phyloP scores from a whole-genome alignment of 73 alveolate species.

The Paramecium primaurelia region DNA sequence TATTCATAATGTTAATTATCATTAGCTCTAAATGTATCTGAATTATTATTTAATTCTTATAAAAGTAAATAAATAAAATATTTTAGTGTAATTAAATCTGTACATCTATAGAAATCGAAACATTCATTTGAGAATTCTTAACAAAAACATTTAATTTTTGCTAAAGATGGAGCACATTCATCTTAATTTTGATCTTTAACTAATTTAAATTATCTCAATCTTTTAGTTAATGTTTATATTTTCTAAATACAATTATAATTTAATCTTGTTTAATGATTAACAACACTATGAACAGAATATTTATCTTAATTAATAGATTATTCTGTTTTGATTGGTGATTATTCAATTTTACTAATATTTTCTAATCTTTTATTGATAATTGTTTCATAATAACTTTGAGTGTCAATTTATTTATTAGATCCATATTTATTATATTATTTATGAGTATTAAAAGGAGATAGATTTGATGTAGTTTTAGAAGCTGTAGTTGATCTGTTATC shows the following conservation, averaged over 20 bases:
- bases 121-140: conserved; percentile 13
- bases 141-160: conserved; percentile 31
- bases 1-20: not conserved
- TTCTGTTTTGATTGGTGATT: not conserved
- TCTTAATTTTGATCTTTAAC: conserved; percentile 29
- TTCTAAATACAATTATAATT: not conserved
- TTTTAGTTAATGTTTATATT: not conserved
- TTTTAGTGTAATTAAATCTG: conserved; percentile 1
- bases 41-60: not conserved
- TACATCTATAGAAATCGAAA: conserved; percentile 41
- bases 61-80: conserved; percentile 2
- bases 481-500: conserved; percentile 40
- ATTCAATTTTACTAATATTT: not conserved
- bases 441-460: not conserved
- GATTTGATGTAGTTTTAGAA: not conserved
- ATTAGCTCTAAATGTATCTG: not conserved
- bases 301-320: not conserved
- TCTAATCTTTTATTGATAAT: conserved; percentile 41
- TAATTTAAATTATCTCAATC: not conserved
- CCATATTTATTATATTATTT: not conserved
- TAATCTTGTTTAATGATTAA: not conserved
- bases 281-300: not conserved
- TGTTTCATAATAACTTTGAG: conserved; percentile 43
- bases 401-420: conserved; percentile 23
- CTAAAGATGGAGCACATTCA: conserved; percentile 51